phyloP scores from a whole-genome alignment of 2,329 filamentous ascomycete genomes.

The Arachnopeziza araneosa region DNA sequence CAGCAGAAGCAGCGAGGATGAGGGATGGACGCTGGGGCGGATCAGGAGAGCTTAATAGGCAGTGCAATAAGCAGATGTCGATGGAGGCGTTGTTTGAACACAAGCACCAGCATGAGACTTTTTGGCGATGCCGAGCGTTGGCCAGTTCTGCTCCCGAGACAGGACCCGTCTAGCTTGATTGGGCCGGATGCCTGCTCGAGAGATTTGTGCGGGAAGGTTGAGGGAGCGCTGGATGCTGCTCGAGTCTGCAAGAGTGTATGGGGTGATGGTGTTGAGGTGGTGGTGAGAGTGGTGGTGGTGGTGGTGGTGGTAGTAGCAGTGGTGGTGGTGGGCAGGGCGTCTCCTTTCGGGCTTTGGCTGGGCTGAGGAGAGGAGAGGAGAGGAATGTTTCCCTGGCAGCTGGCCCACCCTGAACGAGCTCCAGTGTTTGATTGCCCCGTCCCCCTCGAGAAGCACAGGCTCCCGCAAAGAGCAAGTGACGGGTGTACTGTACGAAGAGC shows the following conservation, averaged over 20 bases:
- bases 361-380: too few species aligned
- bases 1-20: not conserved
- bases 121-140: conserved; percentile 16
- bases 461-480: conserved; percentile 14
- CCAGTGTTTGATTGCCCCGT: conserved; percentile 21
- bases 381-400: conserved; percentile 11
- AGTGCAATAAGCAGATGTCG: not conserved
- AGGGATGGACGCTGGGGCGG: not conserved
- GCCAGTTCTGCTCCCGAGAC: conserved; percentile 16
- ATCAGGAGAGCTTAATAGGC: not conserved
- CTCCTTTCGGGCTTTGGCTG: conserved; percentile 3
- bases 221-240: not conserved
- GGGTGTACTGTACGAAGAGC: conserved; percentile 5
- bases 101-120: conserved; percentile 6
- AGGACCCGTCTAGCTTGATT: conserved; percentile 15
- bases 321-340: conserved; percentile 4
- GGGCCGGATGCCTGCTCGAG: conserved; percentile 9
- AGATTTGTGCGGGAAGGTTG: not conserved
- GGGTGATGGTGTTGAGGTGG: conserved; percentile 4
- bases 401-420: conserved; percentile 1
- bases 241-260: not conserved
- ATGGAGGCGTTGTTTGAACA: conserved; percentile 3
- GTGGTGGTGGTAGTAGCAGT: too few species aligned
- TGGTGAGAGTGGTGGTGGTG: too few species aligned
- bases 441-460: conserved; percentile 14